Base-by-base conservation (phyloP, 202 grass and related monocot genomes). In the Setaria viridis region DNA sequence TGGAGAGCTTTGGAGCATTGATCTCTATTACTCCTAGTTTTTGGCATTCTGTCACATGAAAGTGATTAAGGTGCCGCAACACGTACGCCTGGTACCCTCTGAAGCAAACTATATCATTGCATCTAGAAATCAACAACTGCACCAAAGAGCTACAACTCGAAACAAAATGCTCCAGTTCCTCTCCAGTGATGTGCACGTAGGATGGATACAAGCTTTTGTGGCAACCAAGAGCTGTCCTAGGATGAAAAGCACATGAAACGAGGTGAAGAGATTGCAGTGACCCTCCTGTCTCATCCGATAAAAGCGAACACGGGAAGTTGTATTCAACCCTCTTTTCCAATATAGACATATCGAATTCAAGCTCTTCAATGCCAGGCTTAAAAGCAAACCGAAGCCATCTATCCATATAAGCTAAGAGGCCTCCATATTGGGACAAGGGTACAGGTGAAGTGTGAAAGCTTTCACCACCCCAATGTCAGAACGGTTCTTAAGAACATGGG, bases 131-230 rank as follows among this genome's bases (percentile, higher is more conserved):
- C 32, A 20, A 15, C 41, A 63, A 33, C 15, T 20, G 11, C 21
- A 11, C 41, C n/a, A 63, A 25, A 48, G 75, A 20, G 4, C 2
- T 1, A 11, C 42, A 78, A 30, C 56, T 70, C 37, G 66, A 81
- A 59, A 71, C 17, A 56, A 81, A 67, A 11, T 46, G 37, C 51
- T 50, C 79, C 55, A 81, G 30, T 20, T 81, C 79, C 33, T 70
- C n/a, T 15, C 66, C 79, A 29, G 32, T 57, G 11, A 55, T 81
- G 7, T 16, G 79, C 1, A 58, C 79, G 12, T 0, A 11, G 42
- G 0, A 45, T 16, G 70, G 19, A 25, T 1, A 0, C 34, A 81
- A 33, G 50, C 8, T 79, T 49, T 11, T 81, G 12, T 16, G 17
- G 50, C 65, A 81, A 10, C 79, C 6, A 70, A 70, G 9, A 81